Conservation (phyloP, 2,329 filamentous ascomycete species). For the Fusarium algeriense region DNA sequence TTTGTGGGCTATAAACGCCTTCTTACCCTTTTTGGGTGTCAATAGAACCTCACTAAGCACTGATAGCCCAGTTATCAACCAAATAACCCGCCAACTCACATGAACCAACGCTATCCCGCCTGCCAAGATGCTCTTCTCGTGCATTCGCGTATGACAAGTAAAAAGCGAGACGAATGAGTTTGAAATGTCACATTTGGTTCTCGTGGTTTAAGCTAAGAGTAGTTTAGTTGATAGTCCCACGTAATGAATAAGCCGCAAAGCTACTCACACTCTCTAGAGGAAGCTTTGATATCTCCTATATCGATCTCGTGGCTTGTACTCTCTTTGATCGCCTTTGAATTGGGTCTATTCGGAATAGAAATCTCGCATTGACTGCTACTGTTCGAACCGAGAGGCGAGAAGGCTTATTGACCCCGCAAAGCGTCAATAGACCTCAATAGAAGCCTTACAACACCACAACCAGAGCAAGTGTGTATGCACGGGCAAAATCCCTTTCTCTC, state of each 20-base stretch:
- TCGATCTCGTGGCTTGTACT: background rate
- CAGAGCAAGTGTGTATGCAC: constrained; percentile 4
- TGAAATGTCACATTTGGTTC: background rate
- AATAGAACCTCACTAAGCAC: constrained; percentile 46
- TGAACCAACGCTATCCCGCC: constrained; percentile 10
- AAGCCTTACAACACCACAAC: constrained; percentile 14
- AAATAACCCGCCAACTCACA: background rate
- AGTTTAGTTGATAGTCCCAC: background rate
- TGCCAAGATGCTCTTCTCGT: constrained; percentile 4
- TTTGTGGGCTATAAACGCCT: constrained; percentile 15
- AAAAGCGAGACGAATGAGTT: constrained; percentile 4
- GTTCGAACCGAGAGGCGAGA: constrained; percentile 2
- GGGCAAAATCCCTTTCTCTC: background rate
- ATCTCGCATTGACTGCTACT: constrained; percentile 9
- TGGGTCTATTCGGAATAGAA: background rate
- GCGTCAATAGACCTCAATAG: constrained; percentile 38
- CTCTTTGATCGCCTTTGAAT: constrained; percentile 15
- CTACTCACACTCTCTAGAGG: background rate
- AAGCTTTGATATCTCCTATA: constrained; percentile 11
- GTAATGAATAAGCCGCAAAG: constrained; percentile 29
- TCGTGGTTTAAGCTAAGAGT: background rate
- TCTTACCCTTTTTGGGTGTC: constrained; percentile 42
- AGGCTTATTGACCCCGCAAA: constrained; percentile 37
- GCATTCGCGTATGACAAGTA: constrained; percentile 13
- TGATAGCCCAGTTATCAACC: constrained; percentile 10